A percentile compares a stretch with the other conserved stretches of the same genome.
These are phyloP conservation scores for Eremothecium cymbalariae DNA, from an alignment of 1,139 yeast genomes.

Conservation along the genomic window DNA sequence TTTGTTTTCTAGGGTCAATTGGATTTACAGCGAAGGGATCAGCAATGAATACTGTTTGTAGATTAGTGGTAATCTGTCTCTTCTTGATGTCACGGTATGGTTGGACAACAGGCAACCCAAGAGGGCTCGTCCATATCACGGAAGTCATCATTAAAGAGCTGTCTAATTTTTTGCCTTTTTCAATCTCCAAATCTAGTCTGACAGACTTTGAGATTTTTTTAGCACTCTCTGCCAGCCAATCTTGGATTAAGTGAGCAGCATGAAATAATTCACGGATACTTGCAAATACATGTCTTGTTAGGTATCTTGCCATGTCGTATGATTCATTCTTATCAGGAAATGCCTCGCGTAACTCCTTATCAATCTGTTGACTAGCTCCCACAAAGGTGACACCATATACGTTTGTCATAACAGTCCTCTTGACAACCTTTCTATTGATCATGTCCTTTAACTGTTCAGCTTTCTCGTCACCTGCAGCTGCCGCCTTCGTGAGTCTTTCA, in stretches of 20 bases:
- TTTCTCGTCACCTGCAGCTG: constrained; percentile 42
- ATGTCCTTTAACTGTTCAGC: constrained; percentile 41
- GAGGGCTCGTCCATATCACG: constrained; percentile 95
- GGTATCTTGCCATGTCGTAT: constrained; percentile 47
- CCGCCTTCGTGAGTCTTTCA: constrained; percentile 51
- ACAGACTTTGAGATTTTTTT: constrained; percentile 72
- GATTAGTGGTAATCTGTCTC: constrained; percentile 61
- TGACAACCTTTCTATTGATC: constrained; percentile 79
- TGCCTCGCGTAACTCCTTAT: constrained; percentile 47
- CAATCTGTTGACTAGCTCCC: constrained; percentile 88
- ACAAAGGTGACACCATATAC: constrained; percentile 95
- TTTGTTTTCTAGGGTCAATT: constrained; percentile 83
- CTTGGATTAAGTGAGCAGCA: constrained; percentile 93
- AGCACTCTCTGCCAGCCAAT: constrained; percentile 90
- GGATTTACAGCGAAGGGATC: constrained; percentile 80
- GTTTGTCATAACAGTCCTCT: constrained; percentile 97
- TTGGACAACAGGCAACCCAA: constrained; percentile 90
- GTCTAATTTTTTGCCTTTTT: constrained; percentile 41
- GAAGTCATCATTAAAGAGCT: constrained; percentile 52
- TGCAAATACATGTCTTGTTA: constrained; percentile 71
- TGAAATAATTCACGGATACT: constrained; percentile 80
- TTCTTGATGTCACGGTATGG: constrained; percentile 73
- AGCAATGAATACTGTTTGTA: constrained; percentile 72
- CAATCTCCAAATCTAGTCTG: constrained; percentile 46
- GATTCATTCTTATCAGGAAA: constrained; percentile 36